phyloP scores from a whole-genome alignment of 768 basidiomycete genomes.

The Neoboletus magnificus region DNA sequence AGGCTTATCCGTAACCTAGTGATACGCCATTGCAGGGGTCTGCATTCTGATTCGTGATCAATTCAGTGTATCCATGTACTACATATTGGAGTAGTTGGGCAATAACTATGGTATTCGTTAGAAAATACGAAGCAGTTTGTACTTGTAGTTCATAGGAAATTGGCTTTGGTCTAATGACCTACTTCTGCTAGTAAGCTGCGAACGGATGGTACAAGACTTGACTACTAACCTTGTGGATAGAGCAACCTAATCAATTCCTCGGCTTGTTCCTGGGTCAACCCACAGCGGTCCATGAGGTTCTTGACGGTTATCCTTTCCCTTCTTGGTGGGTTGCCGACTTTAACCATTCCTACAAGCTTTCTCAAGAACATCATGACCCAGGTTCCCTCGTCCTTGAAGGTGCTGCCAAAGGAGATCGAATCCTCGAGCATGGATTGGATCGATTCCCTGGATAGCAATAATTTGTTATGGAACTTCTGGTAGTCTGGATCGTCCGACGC shows the following conservation, averaged over 20 bases:
- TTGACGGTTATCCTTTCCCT: slow-evolving; percentile 9
- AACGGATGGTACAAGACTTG: not conserved
- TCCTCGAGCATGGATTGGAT: slow-evolving; percentile 22
- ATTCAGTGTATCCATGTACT: not conserved
- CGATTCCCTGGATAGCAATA: slow-evolving; percentile 11
- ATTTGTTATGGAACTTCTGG: slow-evolving; percentile 3
- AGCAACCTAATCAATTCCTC: slow-evolving; percentile 14
- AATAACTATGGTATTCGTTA: not conserved
- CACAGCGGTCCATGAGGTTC: slow-evolving; percentile 15
- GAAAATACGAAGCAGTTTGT: not conserved
- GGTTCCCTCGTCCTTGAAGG: slow-evolving; percentile 10
- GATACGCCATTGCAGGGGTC: slow-evolving; percentile 7
- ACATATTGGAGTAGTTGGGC: slow-evolving; percentile 2
- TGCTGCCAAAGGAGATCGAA: slow-evolving; percentile 16
- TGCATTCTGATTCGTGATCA: slow-evolving; percentile 4
- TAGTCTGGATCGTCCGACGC: not conserved
- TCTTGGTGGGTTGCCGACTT: slow-evolving; percentile 1
- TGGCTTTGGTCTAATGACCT: not conserved
- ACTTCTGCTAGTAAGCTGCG: not conserved
- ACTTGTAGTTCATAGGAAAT: not conserved
- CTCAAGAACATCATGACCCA: slow-evolving; percentile 27
- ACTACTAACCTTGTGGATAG: slow-evolving; percentile 1
- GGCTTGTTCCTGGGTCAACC: slow-evolving; percentile 18
- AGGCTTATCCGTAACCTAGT: slow-evolving; percentile 11
- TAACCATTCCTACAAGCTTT: slow-evolving; percentile 16